Evolutionary conservation across 148 eudicot species (phyloP).

Genomic region (Vaccinium myrtillus): DNA sequence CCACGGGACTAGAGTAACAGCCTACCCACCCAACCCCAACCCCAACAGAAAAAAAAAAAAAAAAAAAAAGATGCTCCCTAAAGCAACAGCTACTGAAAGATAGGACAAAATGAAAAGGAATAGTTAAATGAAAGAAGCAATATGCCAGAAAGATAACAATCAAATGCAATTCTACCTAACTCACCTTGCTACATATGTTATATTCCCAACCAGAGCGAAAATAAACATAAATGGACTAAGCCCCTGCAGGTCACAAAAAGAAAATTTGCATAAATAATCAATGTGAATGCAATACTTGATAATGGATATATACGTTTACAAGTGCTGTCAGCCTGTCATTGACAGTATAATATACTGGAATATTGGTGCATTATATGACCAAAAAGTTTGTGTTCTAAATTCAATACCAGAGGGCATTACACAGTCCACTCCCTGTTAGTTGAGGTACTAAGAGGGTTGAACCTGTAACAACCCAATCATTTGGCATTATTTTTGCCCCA

Average conservation of each 20-base stretch:
- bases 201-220: conserved; percentile 71
- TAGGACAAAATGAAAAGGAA: too few species aligned
- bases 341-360: neutral
- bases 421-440: neutral
- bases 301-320: neutral
- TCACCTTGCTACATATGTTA: conserved; percentile 79
- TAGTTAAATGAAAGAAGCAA: neutral
- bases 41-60: neutral
- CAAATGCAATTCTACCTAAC: neutral
- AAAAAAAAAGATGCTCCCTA: neutral
- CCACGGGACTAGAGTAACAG: neutral
- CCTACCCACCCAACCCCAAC: neutral
- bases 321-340: neutral
- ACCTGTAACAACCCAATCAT: neutral
- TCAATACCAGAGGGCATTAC: neutral
- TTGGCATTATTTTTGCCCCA: conserved; percentile 6
- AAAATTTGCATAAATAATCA: neutral
- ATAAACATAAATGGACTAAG: conserved; percentile 81
- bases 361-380: neutral
- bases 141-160: neutral
- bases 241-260: conserved; percentile 50
- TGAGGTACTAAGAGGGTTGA: neutral
- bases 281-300: conserved; percentile 1
- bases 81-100: neutral
- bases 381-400: neutral